Percentiles rank a stretch among this genome's conserved stretches.
Conservation (phyloP, 192 early-diverging fungal species). For the Backusella luteola region DNA sequence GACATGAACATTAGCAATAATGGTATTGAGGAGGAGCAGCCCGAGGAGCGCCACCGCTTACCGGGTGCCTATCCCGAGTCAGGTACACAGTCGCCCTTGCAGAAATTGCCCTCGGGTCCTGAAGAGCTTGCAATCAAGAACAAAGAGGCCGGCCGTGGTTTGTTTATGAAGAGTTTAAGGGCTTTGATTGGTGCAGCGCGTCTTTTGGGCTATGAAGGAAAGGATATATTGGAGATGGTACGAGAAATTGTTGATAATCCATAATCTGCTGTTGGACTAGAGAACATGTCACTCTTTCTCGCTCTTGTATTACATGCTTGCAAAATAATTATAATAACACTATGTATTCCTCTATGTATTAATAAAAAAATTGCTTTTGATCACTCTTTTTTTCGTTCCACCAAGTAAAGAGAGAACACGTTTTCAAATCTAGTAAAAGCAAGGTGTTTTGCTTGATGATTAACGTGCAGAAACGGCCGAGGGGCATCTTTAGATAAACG, state of each 20-base stretch:
- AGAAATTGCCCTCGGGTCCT: background rate
- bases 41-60: background rate
- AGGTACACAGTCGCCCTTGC: background rate
- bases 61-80: conserved; percentile 39
- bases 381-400: no score
- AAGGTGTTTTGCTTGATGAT: no score
- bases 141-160: conserved; percentile 13
- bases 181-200: conserved; percentile 28
- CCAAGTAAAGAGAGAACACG: no score
- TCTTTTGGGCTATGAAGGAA: conserved; percentile 24
- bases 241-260: conserved; percentile 27
- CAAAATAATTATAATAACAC: no score
- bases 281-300: no score
- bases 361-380: no score
- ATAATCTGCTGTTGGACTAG: background rate
- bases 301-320: no score
- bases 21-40: background rate
- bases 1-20: background rate
- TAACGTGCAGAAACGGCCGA: no score
- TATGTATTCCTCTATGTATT: no score
- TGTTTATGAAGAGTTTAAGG: conserved; percentile 29
- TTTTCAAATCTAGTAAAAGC: no score
- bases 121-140: background rate
- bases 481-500: no score
- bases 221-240: conserved; percentile 31